Evolutionary conservation across 306 rosid species (phyloP).

Genomic region (Benincasa hispida): DNA sequence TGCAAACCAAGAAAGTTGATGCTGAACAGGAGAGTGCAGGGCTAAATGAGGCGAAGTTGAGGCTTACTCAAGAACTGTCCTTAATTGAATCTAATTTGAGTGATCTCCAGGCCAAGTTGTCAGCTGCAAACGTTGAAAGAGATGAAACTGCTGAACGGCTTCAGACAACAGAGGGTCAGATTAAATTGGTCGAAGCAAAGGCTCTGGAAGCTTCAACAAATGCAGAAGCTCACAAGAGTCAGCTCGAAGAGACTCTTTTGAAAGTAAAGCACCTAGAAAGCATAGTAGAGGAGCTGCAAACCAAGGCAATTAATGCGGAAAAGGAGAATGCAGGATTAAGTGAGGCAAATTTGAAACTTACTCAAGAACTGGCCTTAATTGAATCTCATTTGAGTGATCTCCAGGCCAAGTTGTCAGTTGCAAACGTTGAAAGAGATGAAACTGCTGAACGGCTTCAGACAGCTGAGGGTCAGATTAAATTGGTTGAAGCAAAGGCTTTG

Average conservation of each 20-base stretch:
- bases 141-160: conserved; percentile 46
- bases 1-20: conserved; percentile 38
- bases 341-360: conserved; percentile 52
- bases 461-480: conserved; percentile 38
- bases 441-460: conserved; percentile 33
- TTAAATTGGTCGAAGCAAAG: conserved; percentile 37
- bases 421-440: conserved; percentile 45
- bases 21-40: conserved; percentile 47
- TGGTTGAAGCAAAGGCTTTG: conserved; percentile 32
- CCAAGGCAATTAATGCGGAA: conserved; percentile 40
- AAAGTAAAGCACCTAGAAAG: conserved; percentile 52
- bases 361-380: conserved; percentile 35
- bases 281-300: conserved; percentile 47
- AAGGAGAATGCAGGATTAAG: conserved; percentile 35
- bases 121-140: conserved; percentile 39
- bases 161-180: conserved; percentile 29
- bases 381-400: conserved; percentile 51
- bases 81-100: conserved; percentile 38
- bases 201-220: conserved; percentile 31
- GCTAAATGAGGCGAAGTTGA: conserved; percentile 41
- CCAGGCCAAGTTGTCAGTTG: conserved; percentile 32
- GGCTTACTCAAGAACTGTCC: conserved; percentile 55
- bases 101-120: conserved; percentile 42
- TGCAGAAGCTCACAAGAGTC: conserved; percentile 31
- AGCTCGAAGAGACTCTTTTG: conserved; percentile 45